Evolutionary conservation across 441 rosid genomes (phyloP).

Genomic region (Pelargonium australe): DNA sequence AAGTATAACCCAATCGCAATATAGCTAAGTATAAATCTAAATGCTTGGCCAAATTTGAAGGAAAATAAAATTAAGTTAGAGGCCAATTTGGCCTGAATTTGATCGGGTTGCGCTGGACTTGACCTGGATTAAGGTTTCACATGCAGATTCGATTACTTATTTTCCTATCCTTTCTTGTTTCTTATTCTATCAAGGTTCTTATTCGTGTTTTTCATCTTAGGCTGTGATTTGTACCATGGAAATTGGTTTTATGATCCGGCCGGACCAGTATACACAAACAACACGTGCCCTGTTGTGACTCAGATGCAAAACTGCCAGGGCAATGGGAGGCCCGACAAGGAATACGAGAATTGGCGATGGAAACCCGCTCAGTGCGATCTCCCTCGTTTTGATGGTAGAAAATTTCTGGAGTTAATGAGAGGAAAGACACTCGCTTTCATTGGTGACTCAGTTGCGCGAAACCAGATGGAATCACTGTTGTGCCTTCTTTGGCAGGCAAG

Average conservation of each 20-base stretch:
- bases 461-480: slow-evolving; percentile 93
- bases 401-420: slow-evolving; percentile 84
- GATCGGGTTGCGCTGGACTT: too few relatives aligned
- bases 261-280: slow-evolving; percentile 82
- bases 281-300: slow-evolving; percentile 74
- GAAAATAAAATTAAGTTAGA: too few relatives aligned
- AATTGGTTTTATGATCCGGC: slow-evolving; percentile 71
- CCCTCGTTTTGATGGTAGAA: slow-evolving; percentile 79
- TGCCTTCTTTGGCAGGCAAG: slow-evolving; percentile 99
- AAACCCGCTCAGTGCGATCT: slow-evolving; percentile 76
- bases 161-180: not conserved
- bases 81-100: too few relatives aligned
- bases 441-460: slow-evolving; percentile 94
- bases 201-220: slow-evolving; percentile 29
- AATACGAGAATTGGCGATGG: slow-evolving; percentile 95
- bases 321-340: slow-evolving; percentile 88
- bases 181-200: slow-evolving; percentile 7
- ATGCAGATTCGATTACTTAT: not conserved
- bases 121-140: too few relatives aligned
- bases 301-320: slow-evolving; percentile 99
- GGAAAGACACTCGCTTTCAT: slow-evolving; percentile 87
- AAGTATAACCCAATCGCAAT: too few relatives aligned
- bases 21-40: not conserved
- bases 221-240: slow-evolving; percentile 75
- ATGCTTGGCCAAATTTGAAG: not conserved